Evolutionary conservation across 2,329 filamentous ascomycete genomes (phyloP).

Genomic region (Nakataea oryzae): DNA sequence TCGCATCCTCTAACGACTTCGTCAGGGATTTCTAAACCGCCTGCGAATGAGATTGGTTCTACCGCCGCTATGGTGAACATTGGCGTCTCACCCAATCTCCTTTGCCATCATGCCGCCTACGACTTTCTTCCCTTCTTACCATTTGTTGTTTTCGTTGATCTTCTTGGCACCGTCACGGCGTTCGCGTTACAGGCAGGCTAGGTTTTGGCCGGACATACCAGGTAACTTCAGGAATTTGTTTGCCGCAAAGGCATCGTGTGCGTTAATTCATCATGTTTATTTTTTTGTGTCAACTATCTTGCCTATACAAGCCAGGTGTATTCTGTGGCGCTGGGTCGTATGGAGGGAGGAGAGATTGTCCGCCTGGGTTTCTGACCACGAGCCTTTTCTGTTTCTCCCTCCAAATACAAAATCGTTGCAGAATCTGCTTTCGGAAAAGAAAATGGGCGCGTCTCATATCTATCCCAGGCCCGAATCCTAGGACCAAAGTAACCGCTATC

Average conservation of each 20-base stretch:
- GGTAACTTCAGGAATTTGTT: background rate
- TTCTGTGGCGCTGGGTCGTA: background rate
- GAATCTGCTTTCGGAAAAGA: background rate
- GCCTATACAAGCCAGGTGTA: background rate
- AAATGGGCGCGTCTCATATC: background rate
- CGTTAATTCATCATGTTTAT: background rate
- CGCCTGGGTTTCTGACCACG: background rate
- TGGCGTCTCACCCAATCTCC: background rate
- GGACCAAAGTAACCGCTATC: background rate
- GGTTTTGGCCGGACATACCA: background rate
- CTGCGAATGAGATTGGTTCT: background rate
- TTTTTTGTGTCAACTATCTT: background rate
- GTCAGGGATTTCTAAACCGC: background rate
- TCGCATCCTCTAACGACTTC: background rate
- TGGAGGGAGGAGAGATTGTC: background rate
- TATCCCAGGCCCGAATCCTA: background rate
- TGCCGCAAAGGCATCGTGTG: background rate
- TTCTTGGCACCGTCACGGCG: background rate
- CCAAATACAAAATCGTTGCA: background rate
- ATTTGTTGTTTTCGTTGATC: background rate
- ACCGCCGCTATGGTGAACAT: background rate
- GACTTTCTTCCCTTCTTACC: background rate
- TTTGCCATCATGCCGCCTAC: background rate
- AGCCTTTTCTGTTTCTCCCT: background rate
- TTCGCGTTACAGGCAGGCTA: background rate